These are phyloP conservation scores for Exophiala oligosperma DNA, from an alignment of 2,329 filamentous ascomycete species.

Conservation along the genomic window DNA sequence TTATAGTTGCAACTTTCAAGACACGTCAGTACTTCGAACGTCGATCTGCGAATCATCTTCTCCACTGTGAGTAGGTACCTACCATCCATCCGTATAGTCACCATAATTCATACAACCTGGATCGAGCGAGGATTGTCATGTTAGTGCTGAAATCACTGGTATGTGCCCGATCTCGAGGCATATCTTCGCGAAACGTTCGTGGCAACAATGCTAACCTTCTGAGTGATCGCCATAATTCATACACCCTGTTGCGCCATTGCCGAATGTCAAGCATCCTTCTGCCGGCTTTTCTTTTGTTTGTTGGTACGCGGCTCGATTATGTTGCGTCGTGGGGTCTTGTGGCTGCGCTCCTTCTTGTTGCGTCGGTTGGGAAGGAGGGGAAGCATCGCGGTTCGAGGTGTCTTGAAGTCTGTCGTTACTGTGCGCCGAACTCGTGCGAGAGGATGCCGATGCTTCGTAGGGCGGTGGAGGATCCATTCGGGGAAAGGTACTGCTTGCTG, in stretches of 20 bases:
- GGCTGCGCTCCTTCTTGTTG: slow-evolving; percentile 1
- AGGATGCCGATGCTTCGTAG: slow-evolving; percentile 18
- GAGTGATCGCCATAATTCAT: slow-evolving; percentile 22
- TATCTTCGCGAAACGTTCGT: too few species aligned
- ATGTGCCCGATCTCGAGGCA: too few species aligned
- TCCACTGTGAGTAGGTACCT: not conserved
- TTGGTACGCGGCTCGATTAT: not conserved
- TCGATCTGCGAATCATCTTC: not conserved
- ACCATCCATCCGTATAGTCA: slow-evolving; percentile 23
- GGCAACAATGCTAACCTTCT: slow-evolving; percentile 4
- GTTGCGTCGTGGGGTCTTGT: not conserved
- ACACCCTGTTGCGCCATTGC: slow-evolving; percentile 19
- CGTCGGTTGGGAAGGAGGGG: not conserved
- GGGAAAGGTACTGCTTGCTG: slow-evolving; percentile 13
- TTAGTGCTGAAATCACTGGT: too few species aligned
- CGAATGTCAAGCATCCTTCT: slow-evolving; percentile 22
- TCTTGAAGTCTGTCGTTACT: slow-evolving; percentile 18
- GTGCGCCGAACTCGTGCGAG: slow-evolving; percentile 22
- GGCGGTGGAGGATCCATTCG: slow-evolving; percentile 26
- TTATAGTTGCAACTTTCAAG: slow-evolving; percentile 19
- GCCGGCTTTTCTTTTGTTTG: slow-evolving; percentile 9
- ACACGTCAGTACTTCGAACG: not conserved
- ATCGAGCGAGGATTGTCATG: too few species aligned
- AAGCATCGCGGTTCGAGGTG: not conserved
- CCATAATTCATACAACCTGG: slow-evolving; percentile 22